These are phyloP conservation scores for Trichoderma koningii DNA, from an alignment of 2,329 filamentous ascomycete genomes.

Conservation along the genomic window DNA sequence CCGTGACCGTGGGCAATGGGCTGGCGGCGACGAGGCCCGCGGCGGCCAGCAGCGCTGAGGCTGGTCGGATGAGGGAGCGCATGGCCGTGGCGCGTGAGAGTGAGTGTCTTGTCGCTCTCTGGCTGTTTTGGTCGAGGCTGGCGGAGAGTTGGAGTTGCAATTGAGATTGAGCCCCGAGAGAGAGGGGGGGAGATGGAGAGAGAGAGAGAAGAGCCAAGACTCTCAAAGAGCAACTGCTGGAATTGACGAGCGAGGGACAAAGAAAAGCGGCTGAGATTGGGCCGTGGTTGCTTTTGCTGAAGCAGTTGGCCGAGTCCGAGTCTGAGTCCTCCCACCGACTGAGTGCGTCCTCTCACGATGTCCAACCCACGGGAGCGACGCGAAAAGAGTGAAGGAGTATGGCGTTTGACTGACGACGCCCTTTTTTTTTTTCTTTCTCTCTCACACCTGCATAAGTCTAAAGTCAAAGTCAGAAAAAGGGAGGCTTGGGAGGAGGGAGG, in stretches of 20 bases:
- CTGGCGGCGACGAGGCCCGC: conserved; percentile 43
- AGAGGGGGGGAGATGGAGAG: neutral
- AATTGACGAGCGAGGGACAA: no score
- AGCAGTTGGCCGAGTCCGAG: neutral
- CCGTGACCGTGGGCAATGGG: conserved; percentile 54
- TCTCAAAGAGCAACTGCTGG: no score
- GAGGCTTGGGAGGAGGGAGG: conserved; percentile 6
- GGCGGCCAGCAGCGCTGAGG: conserved; percentile 40
- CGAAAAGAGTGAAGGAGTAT: neutral
- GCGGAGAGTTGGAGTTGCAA: no score
- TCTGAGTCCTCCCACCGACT: neutral
- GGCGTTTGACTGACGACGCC: conserved; percentile 1
- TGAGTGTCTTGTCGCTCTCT: neutral
- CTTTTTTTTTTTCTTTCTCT: conserved; percentile 5
- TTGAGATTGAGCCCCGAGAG: neutral
- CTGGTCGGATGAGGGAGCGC: conserved; percentile 25
- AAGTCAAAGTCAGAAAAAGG: conserved; percentile 23
- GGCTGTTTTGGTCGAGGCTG: neutral
- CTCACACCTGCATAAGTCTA: conserved; percentile 10
- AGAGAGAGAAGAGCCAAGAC: no score
- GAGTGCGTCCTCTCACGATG: neutral
- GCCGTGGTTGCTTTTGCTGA: no score
- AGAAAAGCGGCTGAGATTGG: no score
- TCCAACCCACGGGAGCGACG: neutral
- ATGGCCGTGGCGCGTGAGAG: conserved; percentile 7